phyloP scores from a whole-genome alignment of 768 basidiomycete species.

The Peribolospora kevripleyi region DNA sequence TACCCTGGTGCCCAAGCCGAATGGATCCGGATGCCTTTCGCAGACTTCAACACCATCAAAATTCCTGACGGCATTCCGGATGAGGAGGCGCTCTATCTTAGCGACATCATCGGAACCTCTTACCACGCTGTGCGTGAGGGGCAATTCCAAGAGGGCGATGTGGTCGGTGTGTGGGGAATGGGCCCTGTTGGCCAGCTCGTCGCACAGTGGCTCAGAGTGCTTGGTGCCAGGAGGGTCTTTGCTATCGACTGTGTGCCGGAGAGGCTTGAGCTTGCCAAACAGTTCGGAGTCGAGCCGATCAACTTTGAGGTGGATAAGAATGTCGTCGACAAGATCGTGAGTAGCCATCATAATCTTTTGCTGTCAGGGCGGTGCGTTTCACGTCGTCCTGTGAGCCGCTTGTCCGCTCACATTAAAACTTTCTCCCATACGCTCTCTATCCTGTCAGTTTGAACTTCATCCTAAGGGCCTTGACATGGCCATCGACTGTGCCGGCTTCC shows the following conservation, averaged over 20 bases:
- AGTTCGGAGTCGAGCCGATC: constrained; percentile 30
- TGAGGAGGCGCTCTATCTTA: constrained; percentile 27
- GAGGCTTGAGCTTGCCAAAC: constrained; percentile 27
- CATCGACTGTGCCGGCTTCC: constrained; percentile 27
- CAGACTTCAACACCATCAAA: constrained; percentile 43
- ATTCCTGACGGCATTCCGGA: constrained; percentile 41
- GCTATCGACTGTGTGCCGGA: constrained; percentile 39
- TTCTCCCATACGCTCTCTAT: too few relatives aligned
- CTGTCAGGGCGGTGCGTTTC: too few relatives aligned
- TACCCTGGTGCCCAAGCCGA: constrained; percentile 56
- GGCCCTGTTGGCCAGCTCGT: constrained; percentile 6
- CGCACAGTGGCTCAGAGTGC: constrained; percentile 25
- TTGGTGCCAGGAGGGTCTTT: constrained; percentile 36
- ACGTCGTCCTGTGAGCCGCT: constrained; percentile 19
- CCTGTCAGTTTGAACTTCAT: too few relatives aligned
- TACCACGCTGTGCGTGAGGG: constrained; percentile 54
- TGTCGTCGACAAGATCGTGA: constrained; percentile 32
- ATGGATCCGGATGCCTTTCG: constrained; percentile 46
- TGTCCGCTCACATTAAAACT: too few relatives aligned
- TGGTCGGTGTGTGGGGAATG: constrained; percentile 13
- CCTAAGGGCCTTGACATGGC: constrained; percentile 42
- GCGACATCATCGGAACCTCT: constrained; percentile 26
- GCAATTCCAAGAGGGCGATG: constrained; percentile 44
- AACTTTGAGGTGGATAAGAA: constrained; percentile 32
- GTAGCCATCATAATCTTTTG: too few relatives aligned